Conservation (phyloP, 2,329 filamentous ascomycete species). For the Moelleriella libera region DNA sequence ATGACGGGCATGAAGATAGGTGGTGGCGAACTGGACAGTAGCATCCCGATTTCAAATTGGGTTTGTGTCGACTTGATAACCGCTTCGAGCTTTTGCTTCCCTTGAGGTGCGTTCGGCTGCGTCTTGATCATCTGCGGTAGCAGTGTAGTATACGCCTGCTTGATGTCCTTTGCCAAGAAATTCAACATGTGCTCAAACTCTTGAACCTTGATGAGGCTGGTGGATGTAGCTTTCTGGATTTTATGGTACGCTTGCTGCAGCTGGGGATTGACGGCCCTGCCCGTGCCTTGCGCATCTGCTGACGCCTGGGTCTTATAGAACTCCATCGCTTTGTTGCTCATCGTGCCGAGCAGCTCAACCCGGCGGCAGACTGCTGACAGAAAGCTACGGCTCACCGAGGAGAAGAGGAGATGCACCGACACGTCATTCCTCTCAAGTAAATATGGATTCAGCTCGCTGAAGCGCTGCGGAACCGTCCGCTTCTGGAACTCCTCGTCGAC, state of each 20-base stretch:
- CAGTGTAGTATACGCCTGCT: conserved; percentile 32
- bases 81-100: conserved; percentile 27
- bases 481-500: conserved; percentile 36
- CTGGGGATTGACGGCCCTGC: conserved; percentile 30
- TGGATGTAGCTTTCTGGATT: conserved; percentile 35
- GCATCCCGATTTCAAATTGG: conserved; percentile 36
- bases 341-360: conserved; percentile 39
- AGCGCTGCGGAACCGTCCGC: conserved; percentile 31
- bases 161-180: conserved; percentile 31
- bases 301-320: conserved; percentile 33
- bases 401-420: conserved; percentile 51
- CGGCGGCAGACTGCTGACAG: conserved; percentile 55
- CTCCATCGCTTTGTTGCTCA: conserved; percentile 33
- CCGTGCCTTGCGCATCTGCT: conserved; percentile 21
- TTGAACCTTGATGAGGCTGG: conserved; percentile 40
- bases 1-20: conserved; percentile 39
- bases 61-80: conserved; percentile 30
- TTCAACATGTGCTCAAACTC: conserved; percentile 50
- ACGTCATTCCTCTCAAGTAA: conserved; percentile 41
- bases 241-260: conserved; percentile 43
- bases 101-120: conserved; percentile 28
- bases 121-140: conserved; percentile 30
- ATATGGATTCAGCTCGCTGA: conserved; percentile 34
- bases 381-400: conserved; percentile 60
- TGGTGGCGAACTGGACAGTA: conserved; percentile 33